Evolutionary conservation across 1,284 basidiomycete species (phyloP), one percentile per base, ranked within the genome.

Genomic region (Trichosporon faecale): DNA sequence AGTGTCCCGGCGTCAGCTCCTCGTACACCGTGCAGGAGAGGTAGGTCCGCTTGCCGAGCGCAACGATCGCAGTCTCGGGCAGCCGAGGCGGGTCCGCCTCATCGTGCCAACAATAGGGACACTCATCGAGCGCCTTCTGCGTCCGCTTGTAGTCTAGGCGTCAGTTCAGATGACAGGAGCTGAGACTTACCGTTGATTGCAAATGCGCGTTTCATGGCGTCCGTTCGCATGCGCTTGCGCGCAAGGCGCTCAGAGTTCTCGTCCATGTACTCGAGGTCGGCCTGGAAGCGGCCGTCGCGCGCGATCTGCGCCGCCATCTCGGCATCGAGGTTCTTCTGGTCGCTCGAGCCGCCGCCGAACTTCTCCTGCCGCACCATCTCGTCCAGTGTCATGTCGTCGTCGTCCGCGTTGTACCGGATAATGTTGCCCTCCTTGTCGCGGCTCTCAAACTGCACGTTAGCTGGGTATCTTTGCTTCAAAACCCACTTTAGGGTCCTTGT

Each of bases 121-220:
- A 99, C 3, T 87, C 87, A 11, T 96, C 90, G 61, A 99, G 82
- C 0, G 89, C 95, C 78, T 92, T 92, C 85, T 97, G 94, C 0
- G 97, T 99, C 64, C 90, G 89, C 69, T 95, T 95, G 84, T 94
- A 99, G 82, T 99, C 96, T 94, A 57, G 3, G 21, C 5, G 27
- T 68, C 11, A 71, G 66, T 14, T 18, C 2, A n/a, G 1, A 16
- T 11, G 8, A 8, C n/a, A 11, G 7, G 5, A 35, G 3, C 11
- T 27, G 6, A n/a, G 7, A 35, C 87, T 60, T 73, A 93, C 94
- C 94, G 71, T 98, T 90, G 77, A 99, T 93, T 16, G 97, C 97
- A 81, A 98, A 99, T 74, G 95, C 92, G 40, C 96, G 88, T 83
- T 96, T 99, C 89, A 97, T 92, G 27, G 92, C 93, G 79, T 98